phyloP scores from a whole-genome alignment of 176 grass and related monocot species.

The Urochloa ruziziensis region DNA sequence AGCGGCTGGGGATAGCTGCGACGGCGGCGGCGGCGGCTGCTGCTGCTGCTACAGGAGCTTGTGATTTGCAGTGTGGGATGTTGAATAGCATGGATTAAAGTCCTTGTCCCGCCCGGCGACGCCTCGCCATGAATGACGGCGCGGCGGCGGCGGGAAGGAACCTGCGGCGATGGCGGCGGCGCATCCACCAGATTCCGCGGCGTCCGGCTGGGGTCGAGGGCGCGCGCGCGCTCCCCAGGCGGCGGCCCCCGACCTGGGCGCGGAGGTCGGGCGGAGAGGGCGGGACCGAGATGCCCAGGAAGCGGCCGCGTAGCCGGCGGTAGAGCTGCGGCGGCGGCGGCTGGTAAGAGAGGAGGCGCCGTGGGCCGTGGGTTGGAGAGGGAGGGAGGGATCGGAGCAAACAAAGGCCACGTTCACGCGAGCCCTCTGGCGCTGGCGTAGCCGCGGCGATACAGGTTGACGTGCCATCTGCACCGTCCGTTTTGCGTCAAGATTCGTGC shows the following conservation, averaged over 20 bases:
- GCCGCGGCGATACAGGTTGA: neutral
- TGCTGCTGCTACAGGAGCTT: constrained; percentile 32
- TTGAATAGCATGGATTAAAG: constrained; percentile 54
- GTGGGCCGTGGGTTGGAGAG: neutral
- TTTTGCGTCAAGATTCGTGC: neutral
- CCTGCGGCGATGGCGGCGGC: constrained; percentile 14
- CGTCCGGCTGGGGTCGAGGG: neutral
- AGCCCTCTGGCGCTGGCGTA: neutral
- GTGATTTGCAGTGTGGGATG: constrained; percentile 34
- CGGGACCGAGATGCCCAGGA: neutral
- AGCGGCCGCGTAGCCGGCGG: neutral
- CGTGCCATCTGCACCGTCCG: neutral
- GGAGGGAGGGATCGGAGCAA: neutral
- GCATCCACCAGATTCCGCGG: neutral
- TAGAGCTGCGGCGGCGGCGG: neutral
- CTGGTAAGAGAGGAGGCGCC: neutral
- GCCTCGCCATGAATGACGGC: constrained; percentile 49
- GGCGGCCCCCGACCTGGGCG: neutral
- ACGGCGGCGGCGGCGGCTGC: constrained; percentile 15
- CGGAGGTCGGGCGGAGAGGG: neutral
- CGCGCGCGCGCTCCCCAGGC: neutral
- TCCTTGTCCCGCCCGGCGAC: constrained; percentile 23
- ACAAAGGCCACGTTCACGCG: neutral
- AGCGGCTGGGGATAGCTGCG: constrained; percentile 34
- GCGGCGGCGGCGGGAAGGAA: neutral